These are phyloP conservation scores for Fraxinus americana DNA, from an alignment of 257 asterid genomes.

Conservation along the genomic window DNA sequence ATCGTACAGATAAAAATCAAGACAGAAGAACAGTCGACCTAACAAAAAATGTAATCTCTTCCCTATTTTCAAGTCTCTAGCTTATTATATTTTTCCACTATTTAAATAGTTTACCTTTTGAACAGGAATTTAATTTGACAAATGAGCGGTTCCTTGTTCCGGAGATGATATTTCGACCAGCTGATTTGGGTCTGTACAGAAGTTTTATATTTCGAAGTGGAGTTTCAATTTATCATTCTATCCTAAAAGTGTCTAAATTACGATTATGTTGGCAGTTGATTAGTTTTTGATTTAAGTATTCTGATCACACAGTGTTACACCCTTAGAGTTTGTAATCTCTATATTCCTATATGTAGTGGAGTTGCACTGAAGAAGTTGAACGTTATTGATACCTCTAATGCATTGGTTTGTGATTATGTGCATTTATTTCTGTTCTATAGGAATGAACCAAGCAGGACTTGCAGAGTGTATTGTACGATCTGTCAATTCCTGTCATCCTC, in stretches of 20 bases:
- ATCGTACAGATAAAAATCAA: conserved; percentile 36
- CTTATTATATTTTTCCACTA: conserved; percentile 14
- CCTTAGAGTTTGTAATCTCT: background rate
- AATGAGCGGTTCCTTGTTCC: conserved; percentile 97
- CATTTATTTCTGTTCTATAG: conserved; percentile 37
- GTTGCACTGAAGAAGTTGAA: conserved; percentile 1
- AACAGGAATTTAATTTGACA: conserved; percentile 85
- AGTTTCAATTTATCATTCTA: background rate
- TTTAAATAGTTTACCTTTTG: conserved; percentile 20
- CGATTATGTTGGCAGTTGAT: background rate
- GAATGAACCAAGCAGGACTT: conserved; percentile 96
- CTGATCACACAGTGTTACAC: background rate
- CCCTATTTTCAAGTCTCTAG: conserved; percentile 9
- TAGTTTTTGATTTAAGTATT: conserved; percentile 3
- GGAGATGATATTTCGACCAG: conserved; percentile 93
- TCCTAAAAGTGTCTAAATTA: conserved; percentile 1
- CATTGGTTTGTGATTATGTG: background rate
- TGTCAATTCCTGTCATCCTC: conserved; percentile 82
- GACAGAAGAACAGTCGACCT: conserved; percentile 58
- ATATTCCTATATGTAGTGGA: conserved; percentile 8
- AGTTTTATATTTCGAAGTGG: conserved; percentile 17
- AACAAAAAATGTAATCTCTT: conserved; percentile 58
- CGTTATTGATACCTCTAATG: conserved; percentile 3
- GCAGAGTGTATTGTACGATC: conserved; percentile 94
- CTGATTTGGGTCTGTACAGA: conserved; percentile 75